phyloP scores from a whole-genome alignment of 768 basidiomycete genomes.

The Lanmaoa rubissima region DNA sequence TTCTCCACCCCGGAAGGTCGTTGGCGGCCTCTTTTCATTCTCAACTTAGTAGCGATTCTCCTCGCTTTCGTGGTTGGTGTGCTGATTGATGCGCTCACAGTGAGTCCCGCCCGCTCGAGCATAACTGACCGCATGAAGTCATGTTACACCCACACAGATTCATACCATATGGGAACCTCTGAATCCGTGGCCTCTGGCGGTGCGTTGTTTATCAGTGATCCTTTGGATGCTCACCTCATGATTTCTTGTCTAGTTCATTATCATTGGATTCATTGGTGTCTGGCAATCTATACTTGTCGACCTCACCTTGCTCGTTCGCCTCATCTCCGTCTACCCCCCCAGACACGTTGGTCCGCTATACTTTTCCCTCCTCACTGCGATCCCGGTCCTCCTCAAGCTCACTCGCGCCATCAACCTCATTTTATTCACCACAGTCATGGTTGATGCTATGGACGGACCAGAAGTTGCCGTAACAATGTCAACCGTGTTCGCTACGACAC shows the following conservation, averaged over 20 bases:
- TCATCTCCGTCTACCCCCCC: constrained; percentile 20
- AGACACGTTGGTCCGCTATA: background rate
- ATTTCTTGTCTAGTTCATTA: too few species aligned
- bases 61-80: constrained; percentile 16
- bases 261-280: too few species aligned
- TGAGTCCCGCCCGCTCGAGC: background rate
- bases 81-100: constrained; percentile 8
- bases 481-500: constrained; percentile 11
- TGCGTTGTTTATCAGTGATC: too few species aligned
- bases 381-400: constrained; percentile 24
- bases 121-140: background rate
- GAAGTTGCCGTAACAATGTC: background rate
- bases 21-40: constrained; percentile 18
- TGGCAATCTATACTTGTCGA: too few species aligned
- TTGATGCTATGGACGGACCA: constrained; percentile 10
- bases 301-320: constrained; percentile 23
- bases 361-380: constrained; percentile 9
- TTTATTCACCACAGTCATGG: constrained; percentile 18
- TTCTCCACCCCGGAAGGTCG: too few species aligned
- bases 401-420: constrained; percentile 20
- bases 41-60: constrained; percentile 11
- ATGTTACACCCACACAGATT: constrained; percentile 12
- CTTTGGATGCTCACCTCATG: too few species aligned
- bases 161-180: constrained; percentile 21
- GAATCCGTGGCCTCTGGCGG: constrained; percentile 8